Evolutionary conservation across 306 rosid species (phyloP).

Genomic region (Rosa rugosa): DNA sequence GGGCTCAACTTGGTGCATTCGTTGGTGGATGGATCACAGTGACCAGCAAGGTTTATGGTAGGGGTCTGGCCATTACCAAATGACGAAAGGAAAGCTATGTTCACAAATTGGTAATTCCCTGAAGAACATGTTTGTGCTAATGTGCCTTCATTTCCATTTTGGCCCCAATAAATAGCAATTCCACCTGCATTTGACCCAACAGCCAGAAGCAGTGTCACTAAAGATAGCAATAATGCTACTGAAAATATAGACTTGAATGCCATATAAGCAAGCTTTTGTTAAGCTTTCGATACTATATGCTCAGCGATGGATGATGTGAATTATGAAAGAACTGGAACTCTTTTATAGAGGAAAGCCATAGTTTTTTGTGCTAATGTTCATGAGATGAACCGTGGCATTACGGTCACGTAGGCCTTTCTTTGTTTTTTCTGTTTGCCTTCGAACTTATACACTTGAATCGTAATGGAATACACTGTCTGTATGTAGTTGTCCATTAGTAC

Average conservation of each 20-base stretch:
- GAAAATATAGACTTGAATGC: not conserved
- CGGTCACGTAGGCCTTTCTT: too few species aligned
- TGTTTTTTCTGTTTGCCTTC: too few species aligned
- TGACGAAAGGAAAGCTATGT: constrained; percentile 30
- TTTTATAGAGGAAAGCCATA: too few species aligned
- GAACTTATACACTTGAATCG: too few species aligned
- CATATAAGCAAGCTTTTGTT: not conserved
- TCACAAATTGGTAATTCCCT: constrained; percentile 30
- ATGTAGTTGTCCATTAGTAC: too few species aligned
- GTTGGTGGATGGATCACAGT: constrained; percentile 2
- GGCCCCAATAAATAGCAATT: not conserved
- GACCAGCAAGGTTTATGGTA: constrained; percentile 34
- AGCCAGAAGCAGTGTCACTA: not conserved
- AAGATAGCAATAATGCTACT: too few species aligned
- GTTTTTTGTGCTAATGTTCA: too few species aligned
- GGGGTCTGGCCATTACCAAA: constrained; percentile 31
- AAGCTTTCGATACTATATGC: too few species aligned
- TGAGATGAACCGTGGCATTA: too few species aligned
- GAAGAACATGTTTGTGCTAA: constrained; percentile 28
- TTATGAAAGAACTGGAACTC: too few species aligned
- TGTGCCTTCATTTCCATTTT: constrained; percentile 23
- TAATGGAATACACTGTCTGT: too few species aligned
- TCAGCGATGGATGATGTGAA: too few species aligned
- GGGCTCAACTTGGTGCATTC: constrained; percentile 20
- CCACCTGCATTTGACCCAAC: not conserved